phyloP scores from a whole-genome alignment of 2,329 filamentous ascomycete species.

The Berkeleyomyces basicola region DNA sequence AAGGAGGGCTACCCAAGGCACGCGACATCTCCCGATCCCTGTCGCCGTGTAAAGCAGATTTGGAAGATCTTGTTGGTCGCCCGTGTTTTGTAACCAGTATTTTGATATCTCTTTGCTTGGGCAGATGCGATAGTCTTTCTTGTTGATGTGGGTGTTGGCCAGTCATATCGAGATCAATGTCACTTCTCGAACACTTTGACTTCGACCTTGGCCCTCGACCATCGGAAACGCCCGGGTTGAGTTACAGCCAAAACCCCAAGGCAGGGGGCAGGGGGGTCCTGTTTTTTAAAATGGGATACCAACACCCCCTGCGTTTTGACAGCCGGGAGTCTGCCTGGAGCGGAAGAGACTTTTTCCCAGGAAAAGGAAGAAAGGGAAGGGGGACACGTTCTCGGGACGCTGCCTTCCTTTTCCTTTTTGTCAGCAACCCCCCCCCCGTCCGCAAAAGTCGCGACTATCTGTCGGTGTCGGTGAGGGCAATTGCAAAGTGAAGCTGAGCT shows the following conservation, averaged over 20 bases:
- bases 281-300: slow-evolving; percentile 1
- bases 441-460: too few species aligned
- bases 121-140: too few species aligned
- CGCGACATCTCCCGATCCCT: slow-evolving; percentile 8
- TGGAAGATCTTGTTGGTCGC: too few species aligned
- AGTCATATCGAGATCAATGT: too few species aligned
- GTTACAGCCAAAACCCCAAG: neutral
- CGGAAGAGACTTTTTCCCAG: slow-evolving; percentile 1
- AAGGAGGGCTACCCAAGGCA: neutral
- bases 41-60: neutral
- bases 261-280: neutral
- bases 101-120: too few species aligned
- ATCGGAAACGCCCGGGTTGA: slow-evolving; percentile 1
- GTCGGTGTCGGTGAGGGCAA: too few species aligned
- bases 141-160: too few species aligned
- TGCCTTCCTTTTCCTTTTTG: neutral
- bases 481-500: too few species aligned
- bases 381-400: neutral
- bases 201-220: neutral
- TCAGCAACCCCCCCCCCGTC: too few species aligned
- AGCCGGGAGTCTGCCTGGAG: neutral
- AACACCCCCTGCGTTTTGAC: slow-evolving; percentile 3
- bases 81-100: too few species aligned
- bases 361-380: neutral
- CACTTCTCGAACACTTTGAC: neutral